Percentiles rank a stretch among this genome's conserved stretches.
Evolutionary conservation across 2,329 filamentous ascomycete species (phyloP).

Genomic region (Penicillium frequentans): DNA sequence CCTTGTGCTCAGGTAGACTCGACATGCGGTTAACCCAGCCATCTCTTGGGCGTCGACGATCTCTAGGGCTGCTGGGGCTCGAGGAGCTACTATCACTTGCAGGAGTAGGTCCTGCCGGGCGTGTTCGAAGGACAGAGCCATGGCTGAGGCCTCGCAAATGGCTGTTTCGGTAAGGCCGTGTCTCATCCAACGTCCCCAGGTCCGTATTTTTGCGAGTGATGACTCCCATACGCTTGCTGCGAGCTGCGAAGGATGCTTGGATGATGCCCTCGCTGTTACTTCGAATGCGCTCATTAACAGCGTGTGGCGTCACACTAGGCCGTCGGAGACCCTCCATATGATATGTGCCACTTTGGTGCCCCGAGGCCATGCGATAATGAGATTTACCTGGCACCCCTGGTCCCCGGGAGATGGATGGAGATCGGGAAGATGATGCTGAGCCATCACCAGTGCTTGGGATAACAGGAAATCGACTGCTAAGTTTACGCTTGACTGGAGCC

Average conservation of each 20-base stretch:
- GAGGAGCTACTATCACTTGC: constrained; percentile 41
- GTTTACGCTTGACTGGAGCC: constrained; percentile 49
- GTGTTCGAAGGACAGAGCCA: constrained; percentile 51
- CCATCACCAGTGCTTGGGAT: constrained; percentile 53
- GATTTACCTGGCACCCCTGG: constrained; percentile 79
- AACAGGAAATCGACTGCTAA: constrained; percentile 61
- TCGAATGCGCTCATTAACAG: constrained; percentile 60
- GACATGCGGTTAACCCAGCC: constrained; percentile 54
- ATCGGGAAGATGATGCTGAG: constrained; percentile 66
- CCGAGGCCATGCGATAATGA: constrained; percentile 65
- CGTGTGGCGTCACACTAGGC: constrained; percentile 70
- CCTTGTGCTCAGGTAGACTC: constrained; percentile 58
- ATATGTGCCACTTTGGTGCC: constrained; percentile 35
- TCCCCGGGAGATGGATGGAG: constrained; percentile 64
- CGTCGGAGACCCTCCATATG: constrained; percentile 56
- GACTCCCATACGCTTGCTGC: constrained; percentile 61
- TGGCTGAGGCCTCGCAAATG: constrained; percentile 60
- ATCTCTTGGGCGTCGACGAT: constrained; percentile 42
- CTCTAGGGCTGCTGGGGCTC: constrained; percentile 46
- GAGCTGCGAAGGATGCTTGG: constrained; percentile 46
- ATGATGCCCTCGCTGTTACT: constrained; percentile 63
- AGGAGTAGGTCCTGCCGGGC: constrained; percentile 28
- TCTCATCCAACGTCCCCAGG: constrained; percentile 54
- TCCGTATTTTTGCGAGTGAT: constrained; percentile 58
- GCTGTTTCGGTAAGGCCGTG: constrained; percentile 51